Evolutionary conservation across 495 filamentous ascomycete species (phyloP).

Genomic region (Aspergillus sparsus): DNA sequence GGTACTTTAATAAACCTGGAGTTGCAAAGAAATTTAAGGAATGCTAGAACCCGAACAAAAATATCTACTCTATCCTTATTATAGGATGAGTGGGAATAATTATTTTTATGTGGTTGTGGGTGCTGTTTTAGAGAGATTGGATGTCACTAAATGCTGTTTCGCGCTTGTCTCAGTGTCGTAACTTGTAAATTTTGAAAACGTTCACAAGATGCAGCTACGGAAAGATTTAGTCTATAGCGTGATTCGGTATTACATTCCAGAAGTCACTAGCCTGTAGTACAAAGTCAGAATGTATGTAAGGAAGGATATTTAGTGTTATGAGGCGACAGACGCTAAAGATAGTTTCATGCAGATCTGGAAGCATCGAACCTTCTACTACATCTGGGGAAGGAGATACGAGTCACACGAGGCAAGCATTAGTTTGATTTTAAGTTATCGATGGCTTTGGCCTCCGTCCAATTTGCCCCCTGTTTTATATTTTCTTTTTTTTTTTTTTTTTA

Average conservation of each 20-base stretch:
- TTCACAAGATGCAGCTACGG: too few relatives aligned
- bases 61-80: too few relatives aligned
- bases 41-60: too few relatives aligned
- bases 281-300: conserved; percentile 5
- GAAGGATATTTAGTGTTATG: not conserved
- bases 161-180: too few relatives aligned
- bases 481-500: conserved; percentile 12
- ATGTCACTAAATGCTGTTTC: too few relatives aligned
- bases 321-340: not conserved
- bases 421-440: conserved; percentile 23
- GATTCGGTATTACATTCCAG: conserved; percentile 2
- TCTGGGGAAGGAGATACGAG: not conserved
- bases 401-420: not conserved
- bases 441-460: conserved; percentile 10
- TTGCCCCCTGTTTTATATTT: too few relatives aligned
- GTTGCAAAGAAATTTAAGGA: too few relatives aligned
- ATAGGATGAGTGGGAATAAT: too few relatives aligned
- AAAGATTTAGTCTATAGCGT: not conserved
- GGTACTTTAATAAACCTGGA: too few relatives aligned
- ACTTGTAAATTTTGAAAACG: too few relatives aligned
- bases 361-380: conserved; percentile 15
- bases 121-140: too few relatives aligned
- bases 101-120: too few relatives aligned
- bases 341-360: conserved; percentile 15
- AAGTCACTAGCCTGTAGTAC: conserved; percentile 6